Evolutionary conservation across 495 filamentous ascomycete genomes (phyloP), one percentile per base, ranked within the genome.

Genomic region (Xylaria curta): DNA sequence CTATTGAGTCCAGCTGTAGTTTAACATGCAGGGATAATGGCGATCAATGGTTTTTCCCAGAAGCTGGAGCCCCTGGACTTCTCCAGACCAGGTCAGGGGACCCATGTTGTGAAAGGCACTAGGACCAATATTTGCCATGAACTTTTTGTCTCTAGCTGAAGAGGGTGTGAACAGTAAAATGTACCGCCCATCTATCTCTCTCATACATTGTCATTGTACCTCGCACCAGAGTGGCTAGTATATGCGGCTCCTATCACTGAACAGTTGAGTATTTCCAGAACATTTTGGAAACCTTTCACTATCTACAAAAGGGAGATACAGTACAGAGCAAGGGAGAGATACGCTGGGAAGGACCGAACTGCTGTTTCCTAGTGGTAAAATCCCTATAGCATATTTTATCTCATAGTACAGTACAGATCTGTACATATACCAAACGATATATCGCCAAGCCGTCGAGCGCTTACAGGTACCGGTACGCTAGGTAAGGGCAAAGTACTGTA

Each of bases 1-100:
- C 47, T n/a, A 66, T 54, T 54, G 47, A 54, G 47, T 49, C 49
- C 65, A 67, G 65, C 65, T 67, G 49, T 67, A 15, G 49, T 49
- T 67, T 42, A 13, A 10, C 33, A 19, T 51, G 13, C 65, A 67
- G 36, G 65, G 65, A 31, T 67, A 24, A 5, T 8, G 65, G 47
- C 49, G 65, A 67, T 67, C 65, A 54, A 56, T 67, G 33, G 49
- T 33, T 36, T 61, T 63, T 63, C 68, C 42, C 67, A 70, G 53
- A 24, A 51, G 68, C 67, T 61, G 68, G 66, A 36, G 40, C 21
- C 26, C 64, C 40, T 60, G 56, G 28, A 54, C 68, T 28, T 61
- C 28, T 70, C 56, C 49, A 51, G 65, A 67, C 65, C 49, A 42
- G 49, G 65, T 12, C 28, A 56, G 65, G 65, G 65, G 49, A 21